Conservation (phyloP, 495 filamentous ascomycete genomes). For the Tuber brumale region DNA sequence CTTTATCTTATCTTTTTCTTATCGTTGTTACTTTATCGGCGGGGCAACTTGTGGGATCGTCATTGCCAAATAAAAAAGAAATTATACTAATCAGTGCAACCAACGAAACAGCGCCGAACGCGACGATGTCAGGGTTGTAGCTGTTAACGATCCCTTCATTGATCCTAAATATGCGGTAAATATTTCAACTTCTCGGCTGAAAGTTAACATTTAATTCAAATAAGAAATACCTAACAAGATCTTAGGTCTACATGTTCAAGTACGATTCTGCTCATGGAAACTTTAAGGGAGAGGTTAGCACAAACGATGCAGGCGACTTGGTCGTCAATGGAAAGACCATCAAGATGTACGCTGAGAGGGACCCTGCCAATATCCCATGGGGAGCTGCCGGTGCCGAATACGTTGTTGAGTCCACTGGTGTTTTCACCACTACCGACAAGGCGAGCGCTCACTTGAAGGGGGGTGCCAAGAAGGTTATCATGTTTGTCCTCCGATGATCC, state of each 20-base stretch:
- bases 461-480: conserved; percentile 99
- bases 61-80: conserved; percentile 24
- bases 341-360: conserved; percentile 90
- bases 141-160: conserved; percentile 99
- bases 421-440: conserved; percentile 98
- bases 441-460: conserved; percentile 93
- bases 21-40: conserved; percentile 30
- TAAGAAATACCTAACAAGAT: conserved; percentile 21
- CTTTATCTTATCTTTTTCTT: background rate
- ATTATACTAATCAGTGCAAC: conserved; percentile 45
- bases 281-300: conserved; percentile 85
- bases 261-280: conserved; percentile 94
- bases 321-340: conserved; percentile 91
- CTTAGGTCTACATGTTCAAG: conserved; percentile 96
- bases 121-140: conserved; percentile 77
- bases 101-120: conserved; percentile 66
- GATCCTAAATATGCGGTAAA: conserved; percentile 95
- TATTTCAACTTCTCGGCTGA: conserved; percentile 28
- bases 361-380: conserved; percentile 92
- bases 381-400: conserved; percentile 80
- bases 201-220: background rate
- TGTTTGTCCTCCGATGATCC: conserved; percentile 43
- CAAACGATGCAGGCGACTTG: conserved; percentile 63
- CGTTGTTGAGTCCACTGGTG: conserved; percentile 97
- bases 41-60: conserved; percentile 38